A percentile compares a stretch with the other conserved stretches of the same genome.
Evolutionary conservation across 495 filamentous ascomycete genomes (phyloP).

Genomic region (Trichoderma orchidacearum): DNA sequence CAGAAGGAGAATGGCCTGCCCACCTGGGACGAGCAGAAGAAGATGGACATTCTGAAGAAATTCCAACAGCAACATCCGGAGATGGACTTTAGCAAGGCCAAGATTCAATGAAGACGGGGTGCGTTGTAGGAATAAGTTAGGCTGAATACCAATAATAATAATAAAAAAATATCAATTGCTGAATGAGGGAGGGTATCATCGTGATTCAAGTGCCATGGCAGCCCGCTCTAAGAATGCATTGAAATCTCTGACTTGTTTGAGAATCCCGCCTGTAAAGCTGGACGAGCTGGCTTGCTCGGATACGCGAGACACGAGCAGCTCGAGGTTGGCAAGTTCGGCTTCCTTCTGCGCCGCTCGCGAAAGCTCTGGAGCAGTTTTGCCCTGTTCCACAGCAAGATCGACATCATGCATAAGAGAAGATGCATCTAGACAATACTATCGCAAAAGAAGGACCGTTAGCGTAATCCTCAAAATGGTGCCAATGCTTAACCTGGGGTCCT

Average conservation of each 20-base stretch:
- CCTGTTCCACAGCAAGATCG: conserved; percentile 36
- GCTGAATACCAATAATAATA: neutral
- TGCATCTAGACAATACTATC: conserved; percentile 30
- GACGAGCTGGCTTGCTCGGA: conserved; percentile 27
- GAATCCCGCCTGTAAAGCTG: conserved; percentile 29
- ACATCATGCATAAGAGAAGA: conserved; percentile 42
- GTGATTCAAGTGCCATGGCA: conserved; percentile 29
- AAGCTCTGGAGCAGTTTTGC: conserved; percentile 23
- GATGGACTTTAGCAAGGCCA: conserved; percentile 73
- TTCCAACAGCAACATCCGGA: conserved; percentile 67
- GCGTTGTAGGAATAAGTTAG: neutral
- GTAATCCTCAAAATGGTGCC: neutral
- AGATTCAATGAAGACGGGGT: conserved; percentile 40
- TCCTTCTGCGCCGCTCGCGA: conserved; percentile 20
- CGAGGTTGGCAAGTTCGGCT: conserved; percentile 27
- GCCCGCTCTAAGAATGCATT: conserved; percentile 42
- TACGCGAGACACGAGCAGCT: conserved; percentile 33
- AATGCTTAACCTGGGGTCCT: conserved; percentile 5
- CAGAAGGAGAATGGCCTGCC: conserved; percentile 86
- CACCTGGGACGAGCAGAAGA: conserved; percentile 83
- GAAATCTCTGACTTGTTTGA: conserved; percentile 40
- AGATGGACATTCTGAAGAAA: conserved; percentile 81
- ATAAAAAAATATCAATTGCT: neutral
- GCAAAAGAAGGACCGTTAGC: conserved; percentile 3
- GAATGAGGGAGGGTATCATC: neutral